These are phyloP conservation scores for Polymyxa betae DNA, from an alignment of 208 protist genomes.

Conservation along the genomic window DNA sequence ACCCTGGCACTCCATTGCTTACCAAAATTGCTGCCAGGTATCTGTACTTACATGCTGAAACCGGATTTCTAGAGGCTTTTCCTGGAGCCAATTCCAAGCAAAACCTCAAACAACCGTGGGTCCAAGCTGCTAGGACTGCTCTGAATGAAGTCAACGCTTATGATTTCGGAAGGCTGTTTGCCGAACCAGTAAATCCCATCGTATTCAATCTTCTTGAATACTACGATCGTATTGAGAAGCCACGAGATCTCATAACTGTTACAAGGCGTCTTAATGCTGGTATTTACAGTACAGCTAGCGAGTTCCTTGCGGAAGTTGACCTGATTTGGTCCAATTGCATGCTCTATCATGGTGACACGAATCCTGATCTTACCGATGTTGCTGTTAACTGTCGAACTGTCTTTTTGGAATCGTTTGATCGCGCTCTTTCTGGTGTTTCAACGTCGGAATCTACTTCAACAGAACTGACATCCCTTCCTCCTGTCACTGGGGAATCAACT, in stretches of 20 bases:
- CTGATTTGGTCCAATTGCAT: constrained; percentile 9
- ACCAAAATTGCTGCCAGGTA: neutral
- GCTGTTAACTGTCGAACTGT: constrained; percentile 29
- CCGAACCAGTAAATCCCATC: constrained; percentile 21
- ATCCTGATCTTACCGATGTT: neutral
- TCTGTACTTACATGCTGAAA: neutral
- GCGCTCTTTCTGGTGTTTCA: neutral
- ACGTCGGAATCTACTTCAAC: neutral
- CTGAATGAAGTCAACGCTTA: neutral
- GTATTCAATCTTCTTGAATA: constrained; percentile 28
- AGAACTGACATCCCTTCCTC: neutral
- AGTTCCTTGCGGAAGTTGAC: constrained; percentile 6
- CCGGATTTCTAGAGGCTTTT: neutral
- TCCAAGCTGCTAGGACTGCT: neutral
- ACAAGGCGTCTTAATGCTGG: neutral
- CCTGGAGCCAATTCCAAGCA: neutral
- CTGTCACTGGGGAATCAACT: neutral
- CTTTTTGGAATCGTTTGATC: constrained; percentile 16
- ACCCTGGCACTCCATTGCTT: neutral
- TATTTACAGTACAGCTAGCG: neutral
- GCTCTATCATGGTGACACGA: neutral
- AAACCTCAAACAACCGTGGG: constrained; percentile 20
- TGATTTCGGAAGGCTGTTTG: constrained; percentile 10
- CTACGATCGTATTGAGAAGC: neutral
- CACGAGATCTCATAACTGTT: neutral